Conservation (phyloP, 495 filamentous ascomycete genomes). For the Tuber brumale region DNA sequence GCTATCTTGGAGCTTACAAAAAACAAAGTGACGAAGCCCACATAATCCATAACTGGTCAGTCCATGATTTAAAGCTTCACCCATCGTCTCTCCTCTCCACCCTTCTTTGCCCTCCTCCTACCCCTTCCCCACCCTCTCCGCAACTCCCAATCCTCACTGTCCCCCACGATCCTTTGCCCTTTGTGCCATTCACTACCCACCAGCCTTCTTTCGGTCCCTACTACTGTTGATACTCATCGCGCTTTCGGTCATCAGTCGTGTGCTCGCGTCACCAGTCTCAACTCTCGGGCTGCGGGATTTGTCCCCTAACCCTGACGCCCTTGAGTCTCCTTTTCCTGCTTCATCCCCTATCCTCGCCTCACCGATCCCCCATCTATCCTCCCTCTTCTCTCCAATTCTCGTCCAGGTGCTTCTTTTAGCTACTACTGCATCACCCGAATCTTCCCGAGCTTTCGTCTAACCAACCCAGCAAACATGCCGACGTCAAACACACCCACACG, state of each 20-base stretch:
- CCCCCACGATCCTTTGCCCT: background rate
- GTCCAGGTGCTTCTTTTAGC: background rate
- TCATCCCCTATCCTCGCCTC: conserved; percentile 3
- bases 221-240: background rate
- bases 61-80: background rate
- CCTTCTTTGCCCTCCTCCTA: background rate
- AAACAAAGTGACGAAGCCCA: background rate
- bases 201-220: background rate
- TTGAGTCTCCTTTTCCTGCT: background rate
- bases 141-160: background rate
- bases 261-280: background rate
- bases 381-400: conserved; percentile 8
- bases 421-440: background rate
- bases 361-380: conserved; percentile 4
- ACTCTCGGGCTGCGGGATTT: background rate
- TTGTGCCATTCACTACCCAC: background rate
- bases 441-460: background rate
- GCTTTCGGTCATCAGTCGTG: background rate
- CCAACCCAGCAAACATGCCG: conserved; percentile 16
- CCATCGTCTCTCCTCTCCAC: background rate
- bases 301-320: conserved; percentile 11
- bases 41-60: background rate
- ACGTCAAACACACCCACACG: conserved; percentile 27
- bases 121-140: background rate
- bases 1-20: background rate